phyloP scores from a whole-genome alignment of 768 basidiomycete species.

The Chalciporus piperatus region DNA sequence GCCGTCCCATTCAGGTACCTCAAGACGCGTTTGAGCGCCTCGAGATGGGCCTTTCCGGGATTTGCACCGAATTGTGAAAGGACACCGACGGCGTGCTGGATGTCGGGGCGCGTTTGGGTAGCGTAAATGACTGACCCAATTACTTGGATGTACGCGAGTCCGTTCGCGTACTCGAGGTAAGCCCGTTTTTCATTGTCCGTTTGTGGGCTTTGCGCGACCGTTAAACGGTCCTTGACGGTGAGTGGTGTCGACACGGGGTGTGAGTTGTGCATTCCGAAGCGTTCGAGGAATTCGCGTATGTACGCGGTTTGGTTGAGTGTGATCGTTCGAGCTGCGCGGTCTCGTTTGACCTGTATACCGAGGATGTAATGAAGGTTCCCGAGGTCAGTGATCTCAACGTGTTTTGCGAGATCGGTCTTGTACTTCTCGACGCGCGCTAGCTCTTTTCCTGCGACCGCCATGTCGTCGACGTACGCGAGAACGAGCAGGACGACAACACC shows the following conservation, averaged over 20 bases:
- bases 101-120: background rate
- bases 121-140: background rate
- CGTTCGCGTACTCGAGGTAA: too few species aligned
- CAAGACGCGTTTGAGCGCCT: background rate
- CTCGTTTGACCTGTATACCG: conserved; percentile 29
- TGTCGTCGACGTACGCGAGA: conserved; percentile 33
- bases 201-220: too few species aligned
- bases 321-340: conserved; percentile 18
- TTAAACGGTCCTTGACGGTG: too few species aligned
- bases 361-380: conserved; percentile 30
- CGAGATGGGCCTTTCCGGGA: background rate
- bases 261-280: background rate
- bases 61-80: background rate
- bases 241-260: background rate
- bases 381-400: conserved; percentile 32
- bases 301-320: conserved; percentile 28
- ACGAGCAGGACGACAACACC: conserved; percentile 2
- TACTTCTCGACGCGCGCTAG: background rate
- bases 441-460: conserved; percentile 24
- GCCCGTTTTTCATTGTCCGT: too few species aligned
- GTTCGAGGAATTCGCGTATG: conserved; percentile 14
- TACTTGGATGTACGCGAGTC: background rate
- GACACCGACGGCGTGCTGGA: background rate
- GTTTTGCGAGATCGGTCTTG: conserved; percentile 17
- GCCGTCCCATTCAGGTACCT: background rate